These are phyloP conservation scores for Sporopachydermia cereana DNA, from an alignment of 1,139 yeast genomes.

Conservation along the genomic window DNA sequence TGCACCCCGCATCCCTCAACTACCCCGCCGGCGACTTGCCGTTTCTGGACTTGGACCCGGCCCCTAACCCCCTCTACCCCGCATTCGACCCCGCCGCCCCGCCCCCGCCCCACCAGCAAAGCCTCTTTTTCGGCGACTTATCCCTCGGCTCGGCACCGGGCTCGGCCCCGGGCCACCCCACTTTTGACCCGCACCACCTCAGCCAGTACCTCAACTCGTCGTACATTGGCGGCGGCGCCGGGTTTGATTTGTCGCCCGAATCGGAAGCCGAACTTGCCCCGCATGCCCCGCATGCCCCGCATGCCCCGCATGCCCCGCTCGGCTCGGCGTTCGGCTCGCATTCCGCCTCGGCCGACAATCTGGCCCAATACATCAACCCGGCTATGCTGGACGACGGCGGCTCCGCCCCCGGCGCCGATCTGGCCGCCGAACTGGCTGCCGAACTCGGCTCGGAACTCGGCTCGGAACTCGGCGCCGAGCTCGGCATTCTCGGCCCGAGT, in stretches of 20 bases:
- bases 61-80: conserved; percentile 14
- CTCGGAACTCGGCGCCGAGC: not conserved
- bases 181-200: conserved; percentile 6
- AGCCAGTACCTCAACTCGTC: conserved; percentile 6
- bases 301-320: too few relatives aligned
- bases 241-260: conserved; percentile 7
- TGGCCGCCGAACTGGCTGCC: not conserved
- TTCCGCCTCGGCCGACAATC: not conserved
- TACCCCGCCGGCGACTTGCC: conserved; percentile 23
- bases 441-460: not conserved
- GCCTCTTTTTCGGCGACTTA: conserved; percentile 13
- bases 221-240: conserved; percentile 6
- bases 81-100: too few relatives aligned
- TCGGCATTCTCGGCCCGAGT: not conserved
- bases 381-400: not conserved
- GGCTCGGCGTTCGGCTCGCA: not conserved
- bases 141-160: conserved; percentile 9
- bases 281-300: too few relatives aligned
- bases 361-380: conserved; percentile 5
- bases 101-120: not conserved
- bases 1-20: conserved; percentile 30
- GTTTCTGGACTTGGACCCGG: conserved; percentile 18
- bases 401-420: not conserved
- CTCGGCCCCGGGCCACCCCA: not conserved
- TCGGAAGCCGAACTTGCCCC: not conserved